A percentile compares a stretch with the other conserved stretches of the same genome.
Evolutionary conservation across 129 eudicot genomes (phyloP).

Genomic region (Sambucus nigra): DNA sequence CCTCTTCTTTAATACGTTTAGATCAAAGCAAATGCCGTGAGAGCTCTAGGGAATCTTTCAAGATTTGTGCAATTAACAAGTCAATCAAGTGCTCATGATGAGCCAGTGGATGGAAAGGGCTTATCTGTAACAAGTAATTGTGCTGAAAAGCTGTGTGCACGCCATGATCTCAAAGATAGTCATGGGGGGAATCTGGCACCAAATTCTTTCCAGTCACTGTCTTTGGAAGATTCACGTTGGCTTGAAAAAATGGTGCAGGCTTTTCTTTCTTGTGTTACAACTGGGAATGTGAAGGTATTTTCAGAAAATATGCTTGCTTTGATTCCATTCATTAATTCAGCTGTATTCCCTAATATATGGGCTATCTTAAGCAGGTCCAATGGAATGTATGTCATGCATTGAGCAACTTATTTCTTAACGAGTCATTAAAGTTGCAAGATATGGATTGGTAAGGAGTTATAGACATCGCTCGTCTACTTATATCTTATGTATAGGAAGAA

Average conservation of each 20-base stretch:
- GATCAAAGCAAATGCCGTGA: conserved; percentile 97
- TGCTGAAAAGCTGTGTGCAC: neutral
- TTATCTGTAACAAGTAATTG: conserved; percentile 4
- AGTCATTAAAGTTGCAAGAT: conserved; percentile 52
- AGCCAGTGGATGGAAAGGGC: conserved; percentile 9
- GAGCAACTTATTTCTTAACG: conserved; percentile 80
- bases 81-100: conserved; percentile 12
- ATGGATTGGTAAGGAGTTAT: conserved; percentile 64
- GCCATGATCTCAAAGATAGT: neutral
- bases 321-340: neutral
- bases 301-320: neutral
- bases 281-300: conserved; percentile 90
- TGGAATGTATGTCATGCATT: conserved; percentile 98
- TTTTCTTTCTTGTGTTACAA: conserved; percentile 86
- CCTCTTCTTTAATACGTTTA: conserved; percentile 10
- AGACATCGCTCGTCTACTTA: too few species aligned
- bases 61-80: conserved; percentile 56
- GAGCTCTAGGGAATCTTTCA: conserved; percentile 87
- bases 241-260: conserved; percentile 80
- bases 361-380: conserved; percentile 55
- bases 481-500: neutral
- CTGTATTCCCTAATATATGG: neutral
- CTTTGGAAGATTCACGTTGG: conserved; percentile 28
- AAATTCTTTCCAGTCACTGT: conserved; percentile 22
- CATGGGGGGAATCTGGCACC: conserved; percentile 13